phyloP scores from a whole-genome alignment of 495 filamentous ascomycete species.

The Aspergillus taichungensis region DNA sequence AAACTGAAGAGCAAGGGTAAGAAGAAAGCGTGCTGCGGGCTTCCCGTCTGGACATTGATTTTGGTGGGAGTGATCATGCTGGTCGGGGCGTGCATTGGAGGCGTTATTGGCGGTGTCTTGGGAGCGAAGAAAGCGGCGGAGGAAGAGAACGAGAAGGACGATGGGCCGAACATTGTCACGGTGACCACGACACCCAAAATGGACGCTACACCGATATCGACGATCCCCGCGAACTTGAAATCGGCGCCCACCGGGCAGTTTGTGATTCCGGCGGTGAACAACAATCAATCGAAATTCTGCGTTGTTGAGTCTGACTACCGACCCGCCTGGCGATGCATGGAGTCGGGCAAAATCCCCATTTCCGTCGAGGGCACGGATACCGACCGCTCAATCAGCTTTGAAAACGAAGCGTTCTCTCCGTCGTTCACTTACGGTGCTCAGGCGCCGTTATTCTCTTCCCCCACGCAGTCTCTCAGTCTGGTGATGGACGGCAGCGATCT shows the following conservation, averaged over 20 bases:
- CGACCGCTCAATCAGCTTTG: conserved; percentile 20
- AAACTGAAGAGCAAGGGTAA: conserved; percentile 49
- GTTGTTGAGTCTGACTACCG: conserved; percentile 50
- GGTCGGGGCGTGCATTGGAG: conserved; percentile 45
- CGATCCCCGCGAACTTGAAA: conserved; percentile 48
- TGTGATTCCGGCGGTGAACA: conserved; percentile 47
- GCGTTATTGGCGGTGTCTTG: conserved; percentile 51
- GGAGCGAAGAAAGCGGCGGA: conserved; percentile 33
- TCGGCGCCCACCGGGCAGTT: conserved; percentile 57
- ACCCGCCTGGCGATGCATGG: conserved; percentile 61
- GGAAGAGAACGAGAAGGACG: conserved; percentile 12
- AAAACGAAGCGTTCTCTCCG: conserved; percentile 19
- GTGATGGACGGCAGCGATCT: conserved; percentile 57
- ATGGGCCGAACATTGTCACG: conserved; percentile 35
- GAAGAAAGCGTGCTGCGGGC: conserved; percentile 50
- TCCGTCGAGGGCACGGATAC: conserved; percentile 16
- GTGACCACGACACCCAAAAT: conserved; percentile 47
- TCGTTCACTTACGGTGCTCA: conserved; percentile 66
- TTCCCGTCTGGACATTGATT: conserved; percentile 61
- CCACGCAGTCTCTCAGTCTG: conserved; percentile 44
- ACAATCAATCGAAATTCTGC: conserved; percentile 56
- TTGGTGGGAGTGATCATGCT: conserved; percentile 48
- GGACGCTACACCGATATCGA: conserved; percentile 55
- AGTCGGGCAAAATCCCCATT: conserved; percentile 31
- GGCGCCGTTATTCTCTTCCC: conserved; percentile 44